These are phyloP conservation scores for Solanum commersonii DNA, from an alignment of 257 asterid genomes.

Conservation along the genomic window DNA sequence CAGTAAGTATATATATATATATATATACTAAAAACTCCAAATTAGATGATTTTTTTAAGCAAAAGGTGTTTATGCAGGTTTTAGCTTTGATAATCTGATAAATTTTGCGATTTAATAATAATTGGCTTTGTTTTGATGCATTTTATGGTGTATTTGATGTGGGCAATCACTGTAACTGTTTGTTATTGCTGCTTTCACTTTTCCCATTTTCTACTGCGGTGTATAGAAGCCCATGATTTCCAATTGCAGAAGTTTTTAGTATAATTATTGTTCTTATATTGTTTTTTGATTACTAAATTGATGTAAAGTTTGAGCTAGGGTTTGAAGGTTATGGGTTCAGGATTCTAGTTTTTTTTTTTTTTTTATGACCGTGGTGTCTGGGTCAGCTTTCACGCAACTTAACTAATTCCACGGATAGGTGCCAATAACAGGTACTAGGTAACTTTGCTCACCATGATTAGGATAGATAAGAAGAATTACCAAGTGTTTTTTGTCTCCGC, in stretches of 20 bases:
- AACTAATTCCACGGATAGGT: no score
- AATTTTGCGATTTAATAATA: not conserved
- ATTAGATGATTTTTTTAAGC: not conserved
- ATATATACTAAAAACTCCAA: not conserved
- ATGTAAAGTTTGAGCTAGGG: not conserved
- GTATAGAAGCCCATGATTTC: not conserved
- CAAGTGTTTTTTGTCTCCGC: not conserved
- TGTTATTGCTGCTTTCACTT: not conserved
- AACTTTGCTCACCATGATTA: not conserved
- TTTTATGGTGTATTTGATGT: not conserved
- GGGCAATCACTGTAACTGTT: not conserved
- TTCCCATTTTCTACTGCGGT: not conserved
- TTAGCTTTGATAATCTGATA: not conserved
- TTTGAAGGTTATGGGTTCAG: not conserved
- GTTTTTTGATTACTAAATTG: not conserved
- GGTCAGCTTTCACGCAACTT: not conserved
- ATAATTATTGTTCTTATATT: not conserved
- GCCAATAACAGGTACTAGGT: rapidly evolving
- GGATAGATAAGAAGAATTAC: not conserved
- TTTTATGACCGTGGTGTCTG: not conserved
- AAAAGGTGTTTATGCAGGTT: not conserved
- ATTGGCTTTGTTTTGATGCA: not conserved
- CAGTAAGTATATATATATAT: not conserved
- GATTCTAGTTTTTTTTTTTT: not conserved
- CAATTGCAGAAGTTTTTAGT: not conserved